A percentile compares a stretch with the other conserved stretches of the same genome.
Conservation (phyloP, 2,329 filamentous ascomycete species). For the Macrophomina tecta region DNA sequence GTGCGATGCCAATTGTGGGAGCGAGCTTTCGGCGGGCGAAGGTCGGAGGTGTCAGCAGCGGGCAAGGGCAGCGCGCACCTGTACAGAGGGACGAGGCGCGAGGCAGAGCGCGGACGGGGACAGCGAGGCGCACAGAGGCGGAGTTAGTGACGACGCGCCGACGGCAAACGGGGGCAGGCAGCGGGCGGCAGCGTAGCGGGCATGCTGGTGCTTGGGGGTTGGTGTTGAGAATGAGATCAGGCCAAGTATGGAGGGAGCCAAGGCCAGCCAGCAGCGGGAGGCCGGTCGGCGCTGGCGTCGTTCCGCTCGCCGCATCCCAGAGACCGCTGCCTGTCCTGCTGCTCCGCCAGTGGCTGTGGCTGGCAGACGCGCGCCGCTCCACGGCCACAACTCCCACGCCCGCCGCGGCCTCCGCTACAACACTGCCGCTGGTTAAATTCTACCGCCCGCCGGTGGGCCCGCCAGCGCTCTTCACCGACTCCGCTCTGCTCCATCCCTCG, state of each 20-base stretch:
- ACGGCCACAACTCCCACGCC: not conserved
- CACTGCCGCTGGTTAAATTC: not conserved
- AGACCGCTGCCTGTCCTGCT: not conserved
- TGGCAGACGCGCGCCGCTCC: constrained; percentile 7
- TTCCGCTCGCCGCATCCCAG: not conserved
- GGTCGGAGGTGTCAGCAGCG: constrained; percentile 2
- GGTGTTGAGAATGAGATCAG: constrained; percentile 20
- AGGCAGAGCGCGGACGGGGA: constrained; percentile 21
- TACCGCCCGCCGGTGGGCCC: constrained; percentile 3
- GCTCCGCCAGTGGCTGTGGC: not conserved
- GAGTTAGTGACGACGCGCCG: constrained; percentile 1
- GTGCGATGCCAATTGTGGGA: not conserved
- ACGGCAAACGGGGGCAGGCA: not conserved
- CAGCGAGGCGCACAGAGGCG: constrained; percentile 29
- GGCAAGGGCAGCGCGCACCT: constrained; percentile 37
- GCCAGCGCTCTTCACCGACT: not conserved
- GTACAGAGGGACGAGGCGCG: constrained; percentile 41
- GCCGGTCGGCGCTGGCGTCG: not conserved
- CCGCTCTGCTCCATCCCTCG: not conserved
- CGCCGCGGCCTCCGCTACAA: constrained; percentile 2
- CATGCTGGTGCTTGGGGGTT: not conserved
- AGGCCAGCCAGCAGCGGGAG: not conserved
- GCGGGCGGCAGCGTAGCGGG: constrained; percentile 8
- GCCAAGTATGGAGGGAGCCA: constrained; percentile 7
- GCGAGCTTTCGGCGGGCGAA: not conserved